Percentiles rank a stretch among this genome's conserved stretches.
Evolutionary conservation across 495 filamentous ascomycete genomes (phyloP).

Genomic region (Penicillium goetzii): DNA sequence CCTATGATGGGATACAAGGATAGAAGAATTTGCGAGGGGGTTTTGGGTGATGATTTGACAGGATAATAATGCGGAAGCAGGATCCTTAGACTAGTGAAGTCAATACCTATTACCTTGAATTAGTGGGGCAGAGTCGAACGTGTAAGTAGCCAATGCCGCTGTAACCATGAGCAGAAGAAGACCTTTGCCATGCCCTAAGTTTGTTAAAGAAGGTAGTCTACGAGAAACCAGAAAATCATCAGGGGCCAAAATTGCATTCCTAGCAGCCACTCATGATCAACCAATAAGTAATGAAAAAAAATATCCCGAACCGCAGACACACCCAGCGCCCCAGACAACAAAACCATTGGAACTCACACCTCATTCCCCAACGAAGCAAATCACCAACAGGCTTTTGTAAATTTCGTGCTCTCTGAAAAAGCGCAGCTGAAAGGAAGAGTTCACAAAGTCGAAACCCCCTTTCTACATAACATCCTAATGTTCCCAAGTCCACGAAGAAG

Average conservation of each 20-base stretch:
- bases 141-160: too few relatives aligned
- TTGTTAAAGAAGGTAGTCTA: not conserved
- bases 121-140: too few relatives aligned
- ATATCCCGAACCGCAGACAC: conserved; percentile 10
- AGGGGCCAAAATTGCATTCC: conserved; percentile 8
- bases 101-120: too few relatives aligned
- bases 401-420: conserved; percentile 4
- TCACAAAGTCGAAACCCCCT: conserved; percentile 8
- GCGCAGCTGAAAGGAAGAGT: conserved; percentile 22
- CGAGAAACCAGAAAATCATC: not conserved
- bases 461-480: conserved; percentile 14
- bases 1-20: too few relatives aligned
- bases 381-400: conserved; percentile 20
- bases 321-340: conserved; percentile 15
- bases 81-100: too few relatives aligned
- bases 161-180: too few relatives aligned
- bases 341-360: conserved; percentile 11
- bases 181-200: too few relatives aligned
- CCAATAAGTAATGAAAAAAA: conserved; percentile 3
- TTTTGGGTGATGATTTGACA: too few relatives aligned
- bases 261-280: conserved; percentile 21
- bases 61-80: too few relatives aligned
- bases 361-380: conserved; percentile 4
- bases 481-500: conserved; percentile 22
- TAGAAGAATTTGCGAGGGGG: too few relatives aligned